Evolutionary conservation across 257 asterid species (phyloP).

Genomic region (Marsdenia floribunda): DNA sequence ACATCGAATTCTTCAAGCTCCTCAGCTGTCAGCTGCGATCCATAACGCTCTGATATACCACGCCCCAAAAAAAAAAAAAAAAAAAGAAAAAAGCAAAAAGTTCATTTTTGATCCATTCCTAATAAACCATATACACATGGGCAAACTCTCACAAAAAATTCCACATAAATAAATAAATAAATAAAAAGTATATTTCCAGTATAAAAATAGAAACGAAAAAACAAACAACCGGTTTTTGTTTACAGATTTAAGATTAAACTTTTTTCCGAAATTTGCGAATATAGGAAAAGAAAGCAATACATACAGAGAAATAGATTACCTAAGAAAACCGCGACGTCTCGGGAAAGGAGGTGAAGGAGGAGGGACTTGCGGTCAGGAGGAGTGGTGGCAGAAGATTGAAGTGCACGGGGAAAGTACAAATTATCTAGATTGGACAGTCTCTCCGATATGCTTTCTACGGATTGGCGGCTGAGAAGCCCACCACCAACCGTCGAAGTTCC

Average conservation of each 20-base stretch:
- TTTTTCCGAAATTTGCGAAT: background rate
- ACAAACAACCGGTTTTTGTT: background rate
- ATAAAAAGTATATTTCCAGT: no score
- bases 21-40: conserved; percentile 49
- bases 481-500: background rate
- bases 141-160: background rate
- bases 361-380: conserved; percentile 64
- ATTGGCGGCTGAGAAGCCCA: conserved; percentile 36
- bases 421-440: conserved; percentile 67
- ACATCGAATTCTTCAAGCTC: conserved; percentile 71
- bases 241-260: background rate
- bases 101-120: background rate
- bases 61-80: background rate
- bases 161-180: no score
- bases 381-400: conserved; percentile 56
- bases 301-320: conserved; percentile 30
- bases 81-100: background rate
- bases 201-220: background rate
- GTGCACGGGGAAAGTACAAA: conserved; percentile 86
- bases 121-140: background rate
- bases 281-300: background rate
- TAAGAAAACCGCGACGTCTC: conserved; percentile 79
- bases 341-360: conserved; percentile 67
- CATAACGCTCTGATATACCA: conserved; percentile 69
- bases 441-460: conserved; percentile 50